Evolutionary conservation across 805 yeast genomes (phyloP).

Genomic region (Candida tibetensis): DNA sequence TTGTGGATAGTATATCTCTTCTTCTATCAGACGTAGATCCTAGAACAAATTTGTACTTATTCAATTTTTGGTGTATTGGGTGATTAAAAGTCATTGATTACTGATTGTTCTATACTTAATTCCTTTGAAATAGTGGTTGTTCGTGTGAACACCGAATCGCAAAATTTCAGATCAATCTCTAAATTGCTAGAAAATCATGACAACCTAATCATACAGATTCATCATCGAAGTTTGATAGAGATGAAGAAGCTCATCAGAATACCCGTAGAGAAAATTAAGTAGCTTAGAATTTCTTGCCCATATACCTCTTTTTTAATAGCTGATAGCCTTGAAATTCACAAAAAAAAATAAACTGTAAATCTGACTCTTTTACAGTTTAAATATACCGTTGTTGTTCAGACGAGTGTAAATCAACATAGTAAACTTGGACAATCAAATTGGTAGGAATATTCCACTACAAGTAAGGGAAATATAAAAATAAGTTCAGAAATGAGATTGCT

Average conservation of each 20-base stretch:
- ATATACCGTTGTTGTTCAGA: too few relatives aligned
- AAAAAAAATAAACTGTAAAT: not conserved
- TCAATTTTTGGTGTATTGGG: constrained; percentile 22
- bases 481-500: constrained; percentile 24
- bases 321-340: not conserved
- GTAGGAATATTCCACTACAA: too few relatives aligned
- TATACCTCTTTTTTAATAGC: not conserved
- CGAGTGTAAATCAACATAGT: not conserved
- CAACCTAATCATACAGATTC: too few relatives aligned
- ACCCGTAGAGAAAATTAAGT: too few relatives aligned
- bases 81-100: constrained; percentile 6
- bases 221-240: too few relatives aligned
- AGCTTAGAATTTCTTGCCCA: too few relatives aligned
- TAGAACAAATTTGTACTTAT: constrained; percentile 45
- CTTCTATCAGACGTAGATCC: constrained; percentile 89
- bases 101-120: too few relatives aligned
- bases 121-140: too few relatives aligned
- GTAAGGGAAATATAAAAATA: too few relatives aligned
- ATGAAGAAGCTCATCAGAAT: too few relatives aligned
- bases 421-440: not conserved
- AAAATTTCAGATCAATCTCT: too few relatives aligned
- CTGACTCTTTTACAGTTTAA: not conserved
- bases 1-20: constrained; percentile 56
- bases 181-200: too few relatives aligned
- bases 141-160: not conserved